phyloP scores from a whole-genome alignment of 2,329 filamentous ascomycete species.

The Endoconidiophora polonica region DNA sequence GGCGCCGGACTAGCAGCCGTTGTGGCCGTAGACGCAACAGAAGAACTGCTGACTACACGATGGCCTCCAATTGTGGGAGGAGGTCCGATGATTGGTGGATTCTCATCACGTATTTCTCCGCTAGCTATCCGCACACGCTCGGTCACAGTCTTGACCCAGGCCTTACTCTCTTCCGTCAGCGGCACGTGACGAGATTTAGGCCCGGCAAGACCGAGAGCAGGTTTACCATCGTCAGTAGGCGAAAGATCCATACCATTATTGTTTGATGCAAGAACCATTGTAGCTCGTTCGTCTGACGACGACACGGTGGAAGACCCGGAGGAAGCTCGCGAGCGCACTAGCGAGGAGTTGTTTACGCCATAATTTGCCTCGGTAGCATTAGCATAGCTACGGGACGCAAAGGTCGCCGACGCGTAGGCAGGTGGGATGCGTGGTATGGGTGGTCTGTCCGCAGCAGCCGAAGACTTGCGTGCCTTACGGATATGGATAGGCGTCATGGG shows the following conservation, averaged over 20 bases:
- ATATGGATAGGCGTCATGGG: slow-evolving; percentile 34
- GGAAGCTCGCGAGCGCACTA: no score
- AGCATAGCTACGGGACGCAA: slow-evolving; percentile 12
- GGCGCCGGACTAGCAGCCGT: not conserved
- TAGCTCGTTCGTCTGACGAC: slow-evolving; percentile 20
- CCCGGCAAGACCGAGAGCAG: slow-evolving; percentile 49
- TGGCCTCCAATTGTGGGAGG: not conserved
- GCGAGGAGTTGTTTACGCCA: no score
- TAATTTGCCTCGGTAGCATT: slow-evolving; percentile 21
- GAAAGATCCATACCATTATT: no score
- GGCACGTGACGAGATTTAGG: slow-evolving; percentile 47
- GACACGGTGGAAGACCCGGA: no score
- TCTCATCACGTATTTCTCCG: slow-evolving; percentile 37
- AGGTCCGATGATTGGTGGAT: not conserved
- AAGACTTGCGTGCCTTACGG: slow-evolving; percentile 35
- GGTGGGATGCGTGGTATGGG: slow-evolving; percentile 17
- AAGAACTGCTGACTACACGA: not conserved
- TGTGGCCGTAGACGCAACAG: not conserved
- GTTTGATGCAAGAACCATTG: slow-evolving; percentile 14
- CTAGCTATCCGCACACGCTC: slow-evolving; percentile 60
- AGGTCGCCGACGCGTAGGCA: slow-evolving; percentile 28
- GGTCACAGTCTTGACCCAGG: slow-evolving; percentile 73
- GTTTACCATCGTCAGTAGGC: no score
- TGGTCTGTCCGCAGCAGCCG: slow-evolving; percentile 17
- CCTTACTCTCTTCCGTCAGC: slow-evolving; percentile 55